Conservation (phyloP, 2,329 filamentous ascomycete species). For the Diaporthe destruens region DNA sequence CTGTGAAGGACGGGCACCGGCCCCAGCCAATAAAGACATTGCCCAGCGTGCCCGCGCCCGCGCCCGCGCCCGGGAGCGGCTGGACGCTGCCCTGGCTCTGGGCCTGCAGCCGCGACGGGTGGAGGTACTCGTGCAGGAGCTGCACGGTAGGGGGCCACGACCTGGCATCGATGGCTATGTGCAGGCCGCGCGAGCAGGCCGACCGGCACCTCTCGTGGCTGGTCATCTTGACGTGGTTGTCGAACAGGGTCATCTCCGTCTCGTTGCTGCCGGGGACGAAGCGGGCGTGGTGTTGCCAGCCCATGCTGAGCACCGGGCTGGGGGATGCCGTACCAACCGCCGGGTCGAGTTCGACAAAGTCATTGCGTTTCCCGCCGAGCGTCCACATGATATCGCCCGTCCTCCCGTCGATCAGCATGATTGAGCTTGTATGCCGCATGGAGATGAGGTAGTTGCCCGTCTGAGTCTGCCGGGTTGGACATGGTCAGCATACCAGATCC, state of each 20-base stretch:
- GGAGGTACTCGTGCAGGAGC: conserved; percentile 54
- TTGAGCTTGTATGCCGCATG: conserved; percentile 60
- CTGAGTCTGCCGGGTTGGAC: conserved; percentile 15
- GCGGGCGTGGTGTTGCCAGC: conserved; percentile 63
- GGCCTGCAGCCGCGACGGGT: conserved; percentile 52
- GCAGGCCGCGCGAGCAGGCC: conserved; percentile 51
- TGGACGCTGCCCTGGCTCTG: conserved; percentile 58
- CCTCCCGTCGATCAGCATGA: conserved; percentile 61
- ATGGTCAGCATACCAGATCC: conserved; percentile 17
- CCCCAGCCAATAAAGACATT: conserved; percentile 62
- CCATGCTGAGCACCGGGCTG: conserved; percentile 43
- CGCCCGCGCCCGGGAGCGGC: conserved; percentile 44
- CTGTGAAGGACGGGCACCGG: conserved; percentile 60
- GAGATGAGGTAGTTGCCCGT: conserved; percentile 67
- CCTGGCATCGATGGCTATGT: conserved; percentile 54
- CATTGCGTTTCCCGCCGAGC: conserved; percentile 62
- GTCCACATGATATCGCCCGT: conserved; percentile 64
- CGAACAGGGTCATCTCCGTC: conserved; percentile 56
- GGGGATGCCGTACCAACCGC: neutral
- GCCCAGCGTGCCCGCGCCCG: neutral
- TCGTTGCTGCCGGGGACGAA: conserved; percentile 51
- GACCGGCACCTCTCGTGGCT: conserved; percentile 45
- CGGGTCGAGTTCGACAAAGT: conserved; percentile 52
- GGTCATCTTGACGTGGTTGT: conserved; percentile 57
- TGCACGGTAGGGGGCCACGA: conserved; percentile 55